Base-by-base conservation (phyloP, 2,329 filamentous ascomycete genomes). In the Periconia macrospinosa region DNA sequence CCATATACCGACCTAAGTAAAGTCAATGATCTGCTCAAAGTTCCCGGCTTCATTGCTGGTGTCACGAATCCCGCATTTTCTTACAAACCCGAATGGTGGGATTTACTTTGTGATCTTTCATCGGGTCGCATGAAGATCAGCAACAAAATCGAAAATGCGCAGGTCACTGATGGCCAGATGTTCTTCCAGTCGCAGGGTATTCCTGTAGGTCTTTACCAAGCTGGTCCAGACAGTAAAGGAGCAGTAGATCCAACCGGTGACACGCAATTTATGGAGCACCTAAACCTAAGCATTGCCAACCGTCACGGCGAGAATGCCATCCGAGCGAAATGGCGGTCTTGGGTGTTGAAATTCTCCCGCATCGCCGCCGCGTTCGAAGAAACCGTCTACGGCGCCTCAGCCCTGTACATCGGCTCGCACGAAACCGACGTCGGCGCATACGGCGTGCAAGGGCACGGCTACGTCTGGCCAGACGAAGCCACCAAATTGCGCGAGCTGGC, bases 1-100 rank as follows among this genome's bases (percentile, higher is more conserved):
- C 94, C 94, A 2, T 99, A 99, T 70, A 99, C 94, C 1, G 94
- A 99, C 76, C 81, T 99, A 42, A 97, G 92, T 59, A 99, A 99
- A 76, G 92, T 99, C 55, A 94, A 99, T 62, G 94, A 97, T 70
- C 83, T 99, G 11, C 82, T 99, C 45, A 93, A 95, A 66, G 94
- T 99, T 0, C 93, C 94, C 7, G 94, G 94, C 2, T 99, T 99
- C 75, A 96, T 99, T 65, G 94, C 94, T 2, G 94, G 94, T 53
- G 94, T 99, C 41, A 99, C 93, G 1, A 99, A 99, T 69, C 94
- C 94, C 6, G 93, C 92, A 0, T 99, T 99, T 71, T 92, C 93
- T 57, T 86, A 92, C 67, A 93, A 97, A 67, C 90, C 90, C 0
- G 92, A 97, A 71, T 99, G 94, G 94, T 99, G 94, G 94, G 94